Conservation (phyloP, 1,139 yeast species). For the Taphrina pruni region DNA sequence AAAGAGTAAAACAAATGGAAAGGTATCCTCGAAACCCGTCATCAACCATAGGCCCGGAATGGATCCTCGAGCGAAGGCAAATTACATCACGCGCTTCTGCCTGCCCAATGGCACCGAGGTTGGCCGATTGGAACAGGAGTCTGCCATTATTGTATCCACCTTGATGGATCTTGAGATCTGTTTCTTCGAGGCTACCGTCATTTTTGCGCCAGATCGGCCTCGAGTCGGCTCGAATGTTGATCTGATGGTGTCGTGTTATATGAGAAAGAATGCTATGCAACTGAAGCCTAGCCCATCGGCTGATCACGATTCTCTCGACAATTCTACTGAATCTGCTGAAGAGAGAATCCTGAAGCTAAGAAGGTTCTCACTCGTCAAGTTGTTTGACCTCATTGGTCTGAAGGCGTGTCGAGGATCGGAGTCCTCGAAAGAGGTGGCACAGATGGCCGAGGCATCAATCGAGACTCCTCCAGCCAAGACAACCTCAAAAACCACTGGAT, state of each 20-base stretch:
- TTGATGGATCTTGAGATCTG: conserved; percentile 65
- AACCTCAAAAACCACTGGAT: background rate
- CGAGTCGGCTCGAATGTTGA: conserved; percentile 76
- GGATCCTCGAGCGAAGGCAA: conserved; percentile 46
- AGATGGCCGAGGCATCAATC: conserved; percentile 50
- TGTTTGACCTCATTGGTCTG: conserved; percentile 62
- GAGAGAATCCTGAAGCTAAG: conserved; percentile 63
- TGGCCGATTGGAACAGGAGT: conserved; percentile 76
- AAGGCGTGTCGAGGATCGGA: conserved; percentile 48
- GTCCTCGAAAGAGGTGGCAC: conserved; percentile 47
- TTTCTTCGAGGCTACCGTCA: conserved; percentile 63
- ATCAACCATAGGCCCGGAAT: conserved; percentile 7
- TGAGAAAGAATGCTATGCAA: conserved; percentile 62
- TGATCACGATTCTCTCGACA: conserved; percentile 10
- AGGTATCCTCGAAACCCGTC: conserved; percentile 10
- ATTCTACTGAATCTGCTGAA: conserved; percentile 47
- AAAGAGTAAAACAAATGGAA: conserved; percentile 15
- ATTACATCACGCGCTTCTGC: conserved; percentile 51
- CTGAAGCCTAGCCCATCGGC: conserved; percentile 40
- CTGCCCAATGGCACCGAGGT: conserved; percentile 61
- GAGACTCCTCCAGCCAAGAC: conserved; percentile 42
- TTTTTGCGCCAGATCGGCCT: conserved; percentile 64
- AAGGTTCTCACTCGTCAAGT: conserved; percentile 62
- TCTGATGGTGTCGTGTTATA: conserved; percentile 66
- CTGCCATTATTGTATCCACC: conserved; percentile 72